phyloP scores from a whole-genome alignment of 805 yeast genomes.

The Vanderwaltozyma polyspora region DNA sequence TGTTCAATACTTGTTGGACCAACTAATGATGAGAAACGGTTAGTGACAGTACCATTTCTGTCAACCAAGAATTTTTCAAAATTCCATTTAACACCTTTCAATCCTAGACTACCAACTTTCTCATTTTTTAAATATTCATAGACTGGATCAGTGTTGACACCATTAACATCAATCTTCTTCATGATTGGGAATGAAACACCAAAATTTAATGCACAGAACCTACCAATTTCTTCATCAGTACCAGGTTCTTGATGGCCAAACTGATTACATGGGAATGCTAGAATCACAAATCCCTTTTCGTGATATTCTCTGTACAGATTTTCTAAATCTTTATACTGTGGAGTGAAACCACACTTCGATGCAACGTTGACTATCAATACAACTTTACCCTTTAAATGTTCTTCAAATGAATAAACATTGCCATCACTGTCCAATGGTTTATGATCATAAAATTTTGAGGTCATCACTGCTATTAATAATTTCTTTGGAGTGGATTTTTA shows the following conservation, averaged over 20 bases:
- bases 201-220: constrained; percentile 66
- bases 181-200: constrained; percentile 88
- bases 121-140: constrained; percentile 62
- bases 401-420: constrained; percentile 43
- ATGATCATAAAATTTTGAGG: constrained; percentile 51
- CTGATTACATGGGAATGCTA: constrained; percentile 90
- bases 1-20: constrained; percentile 52
- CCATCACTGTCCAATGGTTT: constrained; percentile 40
- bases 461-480: background rate
- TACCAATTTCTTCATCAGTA: constrained; percentile 52
- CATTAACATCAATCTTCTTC: constrained; percentile 84
- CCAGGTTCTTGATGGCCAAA: constrained; percentile 75
- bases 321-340: constrained; percentile 68
- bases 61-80: constrained; percentile 60
- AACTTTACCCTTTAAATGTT: constrained; percentile 58
- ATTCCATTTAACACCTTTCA: constrained; percentile 68
- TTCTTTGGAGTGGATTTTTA: too few species aligned
- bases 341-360: constrained; percentile 69
- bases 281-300: constrained; percentile 49
- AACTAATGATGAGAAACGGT: constrained; percentile 55
- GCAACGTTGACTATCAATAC: constrained; percentile 83
- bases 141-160: constrained; percentile 68
- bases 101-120: constrained; percentile 50
- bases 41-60: constrained; percentile 42
- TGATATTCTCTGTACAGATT: constrained; percentile 52